Percentiles rank a stretch among this genome's conserved stretches.
Evolutionary conservation across 768 basidiomycete species (phyloP).

Genomic region (Heimioporus sp.): DNA sequence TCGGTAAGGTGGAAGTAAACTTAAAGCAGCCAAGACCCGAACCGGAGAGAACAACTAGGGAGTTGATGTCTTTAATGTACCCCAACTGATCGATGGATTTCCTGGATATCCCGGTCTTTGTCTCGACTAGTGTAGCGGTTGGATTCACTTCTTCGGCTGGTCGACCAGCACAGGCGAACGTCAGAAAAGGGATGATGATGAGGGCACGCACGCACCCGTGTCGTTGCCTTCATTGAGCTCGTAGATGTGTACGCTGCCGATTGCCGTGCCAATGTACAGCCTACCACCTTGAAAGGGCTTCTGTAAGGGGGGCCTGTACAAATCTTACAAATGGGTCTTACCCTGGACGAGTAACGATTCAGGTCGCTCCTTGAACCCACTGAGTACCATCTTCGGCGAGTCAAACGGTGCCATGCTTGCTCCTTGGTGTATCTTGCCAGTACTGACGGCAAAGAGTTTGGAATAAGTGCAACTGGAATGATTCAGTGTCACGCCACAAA

Average conservation of each 20-base stretch:
- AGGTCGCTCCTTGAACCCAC: conserved; percentile 35
- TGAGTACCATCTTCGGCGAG: conserved; percentile 22
- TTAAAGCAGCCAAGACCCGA: conserved; percentile 15
- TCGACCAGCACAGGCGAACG: background rate
- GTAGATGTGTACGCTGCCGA: conserved; percentile 56
- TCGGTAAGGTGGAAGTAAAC: background rate
- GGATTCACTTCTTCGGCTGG: conserved; percentile 5
- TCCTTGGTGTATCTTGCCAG: background rate
- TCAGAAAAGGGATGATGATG: conserved; percentile 27
- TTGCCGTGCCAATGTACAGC: conserved; percentile 61
- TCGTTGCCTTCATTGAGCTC: conserved; percentile 38
- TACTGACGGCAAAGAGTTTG: background rate
- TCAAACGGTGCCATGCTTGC: conserved; percentile 34
- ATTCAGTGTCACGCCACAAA: no score
- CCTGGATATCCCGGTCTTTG: conserved; percentile 61
- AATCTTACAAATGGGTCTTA: background rate
- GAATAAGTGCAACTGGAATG: background rate
- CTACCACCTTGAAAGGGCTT: conserved; percentile 41
- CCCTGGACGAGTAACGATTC: conserved; percentile 34
- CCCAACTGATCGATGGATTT: conserved; percentile 87
- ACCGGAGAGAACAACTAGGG: conserved; percentile 85
- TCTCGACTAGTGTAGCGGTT: conserved; percentile 48
- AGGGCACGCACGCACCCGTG: conserved; percentile 33
- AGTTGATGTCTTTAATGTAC: conserved; percentile 81
- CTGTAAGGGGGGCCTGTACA: background rate